A percentile compares a stretch with the other conserved stretches of the same genome.
Evolutionary conservation across 108 stramenopile species (phyloP).

Genomic region (Stephanodiscus triporus): DNA sequence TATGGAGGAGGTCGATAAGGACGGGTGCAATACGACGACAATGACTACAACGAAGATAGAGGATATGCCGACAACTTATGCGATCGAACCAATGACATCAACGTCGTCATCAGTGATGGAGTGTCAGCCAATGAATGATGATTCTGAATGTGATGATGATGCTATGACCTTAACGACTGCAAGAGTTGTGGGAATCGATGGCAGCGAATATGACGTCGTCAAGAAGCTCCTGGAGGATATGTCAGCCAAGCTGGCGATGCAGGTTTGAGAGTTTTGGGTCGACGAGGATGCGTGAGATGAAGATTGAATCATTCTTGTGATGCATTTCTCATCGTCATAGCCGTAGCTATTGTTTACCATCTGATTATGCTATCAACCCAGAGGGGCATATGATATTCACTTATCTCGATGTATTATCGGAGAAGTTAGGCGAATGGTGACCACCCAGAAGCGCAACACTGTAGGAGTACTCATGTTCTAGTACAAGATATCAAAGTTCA

Average conservation of each 20-base stretch:
- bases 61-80: slow-evolving; percentile 11
- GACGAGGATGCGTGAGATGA: not conserved
- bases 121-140: not conserved
- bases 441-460: too few species aligned
- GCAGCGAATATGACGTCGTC: not conserved
- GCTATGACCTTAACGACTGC: too few species aligned
- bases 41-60: slow-evolving; percentile 4
- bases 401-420: too few species aligned
- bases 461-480: too few species aligned
- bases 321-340: too few species aligned
- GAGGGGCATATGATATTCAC: too few species aligned
- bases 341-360: too few species aligned
- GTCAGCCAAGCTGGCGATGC: slow-evolving; percentile 19
- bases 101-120: not conserved
- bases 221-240: slow-evolving; percentile 8
- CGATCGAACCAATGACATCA: not conserved
- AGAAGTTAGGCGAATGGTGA: too few species aligned
- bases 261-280: slow-evolving; percentile 15
- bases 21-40: not conserved
- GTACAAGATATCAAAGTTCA: too few species aligned
- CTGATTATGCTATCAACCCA: too few species aligned
- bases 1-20: not conserved
- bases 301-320: not conserved
- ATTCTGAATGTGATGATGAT: not conserved
- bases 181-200: not conserved